phyloP scores from a whole-genome alignment of 768 basidiomycete genomes.

The Pleurotus tuoliensis region DNA sequence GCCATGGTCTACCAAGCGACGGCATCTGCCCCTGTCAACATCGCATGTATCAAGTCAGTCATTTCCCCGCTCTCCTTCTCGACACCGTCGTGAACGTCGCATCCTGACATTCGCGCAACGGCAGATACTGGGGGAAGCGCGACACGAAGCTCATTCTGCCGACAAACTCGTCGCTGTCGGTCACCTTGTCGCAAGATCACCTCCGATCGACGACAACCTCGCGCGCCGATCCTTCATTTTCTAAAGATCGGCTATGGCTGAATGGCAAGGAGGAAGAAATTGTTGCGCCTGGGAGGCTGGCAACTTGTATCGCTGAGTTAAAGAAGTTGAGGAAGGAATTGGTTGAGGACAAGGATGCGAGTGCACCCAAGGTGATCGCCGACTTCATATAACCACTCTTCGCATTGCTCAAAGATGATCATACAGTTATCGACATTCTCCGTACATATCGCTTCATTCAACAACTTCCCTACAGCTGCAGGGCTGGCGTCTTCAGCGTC shows the following conservation, averaged over 20 bases:
- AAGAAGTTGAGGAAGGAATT: slow-evolving; percentile 65
- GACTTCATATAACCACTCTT: too few relatives aligned
- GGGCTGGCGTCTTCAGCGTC: slow-evolving; percentile 97
- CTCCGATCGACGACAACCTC: slow-evolving; percentile 92
- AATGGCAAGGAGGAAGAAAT: slow-evolving; percentile 92
- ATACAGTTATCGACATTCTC: slow-evolving; percentile 62
- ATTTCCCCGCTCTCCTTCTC: background rate
- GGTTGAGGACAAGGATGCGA: slow-evolving; percentile 68
- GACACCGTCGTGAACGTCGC: background rate
- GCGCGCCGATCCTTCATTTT: slow-evolving; percentile 72
- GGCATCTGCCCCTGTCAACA: slow-evolving; percentile 91
- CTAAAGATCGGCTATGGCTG: slow-evolving; percentile 84
- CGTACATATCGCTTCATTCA: slow-evolving; percentile 90
- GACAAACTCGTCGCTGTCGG: slow-evolving; percentile 94
- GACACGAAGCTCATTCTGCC: slow-evolving; percentile 93
- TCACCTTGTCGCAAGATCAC: slow-evolving; percentile 95
- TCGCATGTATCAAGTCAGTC: slow-evolving; percentile 92
- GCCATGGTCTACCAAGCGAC: slow-evolving; percentile 78
- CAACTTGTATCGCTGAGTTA: slow-evolving; percentile 86
- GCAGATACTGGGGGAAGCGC: slow-evolving; percentile 98
- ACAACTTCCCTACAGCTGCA: slow-evolving; percentile 99
- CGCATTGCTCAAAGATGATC: background rate
- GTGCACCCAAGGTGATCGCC: slow-evolving; percentile 58
- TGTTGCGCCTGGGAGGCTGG: slow-evolving; percentile 71
- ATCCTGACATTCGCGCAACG: background rate